A percentile compares a stretch with the other conserved stretches of the same genome.
These are phyloP conservation scores for Thinopyrum elongatum DNA, from an alignment of 176 grass and related monocot genomes.

Conservation along the genomic window DNA sequence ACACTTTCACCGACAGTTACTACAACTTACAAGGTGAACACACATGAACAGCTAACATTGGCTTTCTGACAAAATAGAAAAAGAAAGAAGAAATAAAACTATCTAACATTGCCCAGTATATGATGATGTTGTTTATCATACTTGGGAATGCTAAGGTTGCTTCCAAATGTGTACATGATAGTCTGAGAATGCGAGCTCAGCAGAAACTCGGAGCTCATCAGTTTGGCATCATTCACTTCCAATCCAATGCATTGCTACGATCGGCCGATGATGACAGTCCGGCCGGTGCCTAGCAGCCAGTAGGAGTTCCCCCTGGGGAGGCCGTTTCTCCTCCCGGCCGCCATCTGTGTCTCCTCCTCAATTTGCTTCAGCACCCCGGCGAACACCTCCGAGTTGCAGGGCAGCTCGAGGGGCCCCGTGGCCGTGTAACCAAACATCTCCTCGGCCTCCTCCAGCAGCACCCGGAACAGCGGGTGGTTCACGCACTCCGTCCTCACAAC, in stretches of 20 bases:
- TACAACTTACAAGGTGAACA: background rate
- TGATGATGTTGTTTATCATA: background rate
- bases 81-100: background rate
- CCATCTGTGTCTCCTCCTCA: constrained; percentile 23
- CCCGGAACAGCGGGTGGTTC: constrained; percentile 50
- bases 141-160: background rate
- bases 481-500: constrained; percentile 42
- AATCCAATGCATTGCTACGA: background rate
- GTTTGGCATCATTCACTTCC: background rate
- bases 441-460: constrained; percentile 55
- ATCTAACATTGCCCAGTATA: background rate
- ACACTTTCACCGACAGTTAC: background rate
- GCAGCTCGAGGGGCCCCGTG: constrained; percentile 47
- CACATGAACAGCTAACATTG: background rate
- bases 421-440: constrained; percentile 49
- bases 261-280: background rate
- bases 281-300: background rate
- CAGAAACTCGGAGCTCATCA: constrained; percentile 15
- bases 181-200: background rate
- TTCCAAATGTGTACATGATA: background rate
- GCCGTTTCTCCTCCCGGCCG: background rate
- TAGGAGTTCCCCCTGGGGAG: constrained; percentile 28
- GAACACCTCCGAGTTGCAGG: constrained; percentile 52
- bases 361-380: constrained; percentile 43
- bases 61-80: background rate